These are phyloP conservation scores for Aspergillus homomorphus DNA, from an alignment of 495 filamentous ascomycete species.

Conservation along the genomic window DNA sequence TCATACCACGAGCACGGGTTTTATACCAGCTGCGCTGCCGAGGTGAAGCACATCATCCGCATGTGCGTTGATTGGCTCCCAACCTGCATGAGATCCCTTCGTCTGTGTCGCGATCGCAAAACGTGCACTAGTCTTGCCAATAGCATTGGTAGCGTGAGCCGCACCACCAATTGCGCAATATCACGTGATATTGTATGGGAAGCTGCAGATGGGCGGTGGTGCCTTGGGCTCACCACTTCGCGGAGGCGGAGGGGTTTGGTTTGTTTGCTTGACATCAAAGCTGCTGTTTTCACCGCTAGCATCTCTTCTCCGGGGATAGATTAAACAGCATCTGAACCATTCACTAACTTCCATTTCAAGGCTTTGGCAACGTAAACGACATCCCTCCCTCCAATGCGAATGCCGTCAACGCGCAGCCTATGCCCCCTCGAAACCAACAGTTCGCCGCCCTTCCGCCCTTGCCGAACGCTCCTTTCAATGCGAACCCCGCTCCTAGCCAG, in stretches of 20 bases:
- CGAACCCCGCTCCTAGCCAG: constrained; percentile 24
- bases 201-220: neutral
- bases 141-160: constrained; percentile 27
- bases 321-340: neutral
- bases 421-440: constrained; percentile 30
- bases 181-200: constrained; percentile 34
- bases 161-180: constrained; percentile 38
- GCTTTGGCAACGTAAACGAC: constrained; percentile 37
- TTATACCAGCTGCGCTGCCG: constrained; percentile 11
- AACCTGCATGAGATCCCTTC: constrained; percentile 22
- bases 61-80: constrained; percentile 17
- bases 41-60: constrained; percentile 16
- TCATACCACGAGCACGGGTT: constrained; percentile 3
- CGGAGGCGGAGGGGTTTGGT: neutral
- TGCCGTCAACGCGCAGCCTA: constrained; percentile 21
- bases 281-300: neutral
- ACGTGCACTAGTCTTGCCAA: constrained; percentile 20
- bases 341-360: constrained; percentile 27
- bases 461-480: constrained; percentile 17
- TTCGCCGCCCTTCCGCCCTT: constrained; percentile 26
- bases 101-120: constrained; percentile 16
- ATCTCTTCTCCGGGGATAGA: neutral
- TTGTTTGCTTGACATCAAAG: neutral
- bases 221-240: neutral
- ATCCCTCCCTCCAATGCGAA: constrained; percentile 32